phyloP scores from a whole-genome alignment of 352 stramenopile genomes.

The Pythium guiyangense region DNA sequence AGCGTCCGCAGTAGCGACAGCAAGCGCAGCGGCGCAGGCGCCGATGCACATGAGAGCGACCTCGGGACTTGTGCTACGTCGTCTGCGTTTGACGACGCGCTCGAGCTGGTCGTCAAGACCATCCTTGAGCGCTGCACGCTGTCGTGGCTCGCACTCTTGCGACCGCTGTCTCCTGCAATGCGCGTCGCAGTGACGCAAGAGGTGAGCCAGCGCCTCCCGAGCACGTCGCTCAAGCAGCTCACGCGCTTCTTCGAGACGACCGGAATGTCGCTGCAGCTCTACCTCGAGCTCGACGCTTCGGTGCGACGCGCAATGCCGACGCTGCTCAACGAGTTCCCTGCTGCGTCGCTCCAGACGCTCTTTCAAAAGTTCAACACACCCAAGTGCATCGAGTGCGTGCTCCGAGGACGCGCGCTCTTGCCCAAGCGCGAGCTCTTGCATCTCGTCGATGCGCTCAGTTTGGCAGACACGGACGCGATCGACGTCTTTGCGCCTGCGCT shows the following conservation, averaged over 20 bases:
- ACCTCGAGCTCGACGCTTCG: conserved; percentile 34
- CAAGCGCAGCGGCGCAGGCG: conserved; percentile 1
- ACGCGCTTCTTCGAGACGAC: conserved; percentile 55
- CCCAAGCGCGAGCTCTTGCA: conserved; percentile 40
- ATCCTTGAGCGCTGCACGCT: conserved; percentile 39
- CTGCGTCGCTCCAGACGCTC: conserved; percentile 40
- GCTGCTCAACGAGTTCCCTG: conserved; percentile 47
- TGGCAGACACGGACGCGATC: conserved; percentile 23
- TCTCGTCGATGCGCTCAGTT: conserved; percentile 39
- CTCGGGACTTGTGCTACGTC: neutral
- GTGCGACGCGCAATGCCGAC: conserved; percentile 24
- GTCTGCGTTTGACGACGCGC: conserved; percentile 17
- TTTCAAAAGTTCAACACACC: conserved; percentile 54
- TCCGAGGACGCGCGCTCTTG: conserved; percentile 27
- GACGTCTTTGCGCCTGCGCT: conserved; percentile 35
- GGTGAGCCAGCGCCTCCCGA: conserved; percentile 15
- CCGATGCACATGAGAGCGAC: neutral
- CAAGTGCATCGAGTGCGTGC: conserved; percentile 30
- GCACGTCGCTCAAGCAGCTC: conserved; percentile 41
- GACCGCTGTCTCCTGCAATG: conserved; percentile 18
- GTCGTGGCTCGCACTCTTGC: conserved; percentile 41
- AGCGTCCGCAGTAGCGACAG: conserved; percentile 5
- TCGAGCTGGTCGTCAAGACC: conserved; percentile 37
- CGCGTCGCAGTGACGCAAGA: conserved; percentile 31
- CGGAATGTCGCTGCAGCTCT: conserved; percentile 20